Conservation (phyloP, 352 stramenopile species). For the Pythium dissimile region DNA sequence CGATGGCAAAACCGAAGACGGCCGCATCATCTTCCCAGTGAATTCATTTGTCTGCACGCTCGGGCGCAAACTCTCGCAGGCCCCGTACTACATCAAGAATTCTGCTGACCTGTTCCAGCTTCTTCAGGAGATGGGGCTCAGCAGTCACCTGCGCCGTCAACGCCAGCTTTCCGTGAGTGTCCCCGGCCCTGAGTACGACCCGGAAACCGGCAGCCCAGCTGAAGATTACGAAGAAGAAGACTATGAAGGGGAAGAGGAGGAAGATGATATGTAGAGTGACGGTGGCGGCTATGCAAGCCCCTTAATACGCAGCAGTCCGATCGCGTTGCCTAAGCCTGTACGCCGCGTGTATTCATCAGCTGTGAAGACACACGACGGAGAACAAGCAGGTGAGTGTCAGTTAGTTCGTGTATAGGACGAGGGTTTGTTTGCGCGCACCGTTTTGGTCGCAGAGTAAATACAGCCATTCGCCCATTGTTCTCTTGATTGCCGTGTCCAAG, state of each 20-base stretch:
- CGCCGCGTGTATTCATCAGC: conserved; percentile 69
- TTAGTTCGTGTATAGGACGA: not conserved
- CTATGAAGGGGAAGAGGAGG: conserved; percentile 16
- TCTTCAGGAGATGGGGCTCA: conserved; percentile 82
- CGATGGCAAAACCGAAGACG: conserved; percentile 36
- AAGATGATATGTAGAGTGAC: conserved; percentile 16
- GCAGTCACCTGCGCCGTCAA: conserved; percentile 72
- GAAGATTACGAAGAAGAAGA: conserved; percentile 21
- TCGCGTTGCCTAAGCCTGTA: conserved; percentile 68
- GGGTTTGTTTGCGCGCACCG: conserved; percentile 30
- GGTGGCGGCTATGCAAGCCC: conserved; percentile 31
- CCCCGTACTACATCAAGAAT: conserved; percentile 87
- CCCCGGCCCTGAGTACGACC: conserved; percentile 8
- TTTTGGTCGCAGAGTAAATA: conserved; percentile 74
- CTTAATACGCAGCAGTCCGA: conserved; percentile 70
- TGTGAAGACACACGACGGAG: conserved; percentile 16
- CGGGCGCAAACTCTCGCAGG: conserved; percentile 76
- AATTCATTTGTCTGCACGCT: conserved; percentile 86
- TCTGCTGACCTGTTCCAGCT: conserved; percentile 81
- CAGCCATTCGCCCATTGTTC: conserved; percentile 68
- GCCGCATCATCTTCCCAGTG: conserved; percentile 67
- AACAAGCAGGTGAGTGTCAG: conserved; percentile 18
- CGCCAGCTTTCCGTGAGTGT: conserved; percentile 58
- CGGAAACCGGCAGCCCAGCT: conserved; percentile 10
- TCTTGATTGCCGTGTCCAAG: conserved; percentile 62